Percentiles rank a stretch among this genome's conserved stretches.
Conservation (phyloP, 768 basidiomycete species). For the Galerina sulciceps region DNA sequence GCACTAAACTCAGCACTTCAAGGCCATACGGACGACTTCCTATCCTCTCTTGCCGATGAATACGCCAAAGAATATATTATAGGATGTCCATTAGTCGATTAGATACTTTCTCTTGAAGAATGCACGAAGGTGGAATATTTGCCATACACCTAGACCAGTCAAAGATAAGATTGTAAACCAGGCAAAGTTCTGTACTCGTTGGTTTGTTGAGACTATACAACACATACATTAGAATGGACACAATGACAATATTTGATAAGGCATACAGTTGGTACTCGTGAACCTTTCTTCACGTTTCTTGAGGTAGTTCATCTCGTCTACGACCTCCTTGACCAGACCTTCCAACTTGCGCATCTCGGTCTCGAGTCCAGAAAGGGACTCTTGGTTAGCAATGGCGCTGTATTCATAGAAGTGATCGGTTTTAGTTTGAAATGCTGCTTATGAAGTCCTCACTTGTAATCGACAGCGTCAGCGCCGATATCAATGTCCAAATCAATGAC, state of each 20-base stretch:
- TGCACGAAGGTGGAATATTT: constrained; percentile 90
- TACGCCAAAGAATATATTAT: neutral
- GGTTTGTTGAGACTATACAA: constrained; percentile 82
- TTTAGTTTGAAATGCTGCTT: neutral
- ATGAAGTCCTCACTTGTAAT: constrained; percentile 83
- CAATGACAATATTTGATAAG: neutral
- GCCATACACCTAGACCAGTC: constrained; percentile 86
- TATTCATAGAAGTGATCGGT: neutral
- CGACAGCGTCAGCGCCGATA: constrained; percentile 97
- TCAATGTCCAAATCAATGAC: constrained; percentile 94
- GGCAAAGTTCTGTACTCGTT: constrained; percentile 90
- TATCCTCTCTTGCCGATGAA: neutral
- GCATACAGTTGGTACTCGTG: constrained; percentile 85
- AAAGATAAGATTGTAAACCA: constrained; percentile 86
- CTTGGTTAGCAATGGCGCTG: constrained; percentile 98
- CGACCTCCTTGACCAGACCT: constrained; percentile 91
- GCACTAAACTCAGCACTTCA: constrained; percentile 9
- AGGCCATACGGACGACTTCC: neutral
- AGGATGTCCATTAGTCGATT: constrained; percentile 60
- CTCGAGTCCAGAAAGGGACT: constrained; percentile 92
- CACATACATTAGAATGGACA: constrained; percentile 5
- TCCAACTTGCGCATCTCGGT: constrained; percentile 99
- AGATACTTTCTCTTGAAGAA: constrained; percentile 98
- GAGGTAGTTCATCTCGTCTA: constrained; percentile 92
- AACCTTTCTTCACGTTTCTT: constrained; percentile 90